These are phyloP conservation scores for Plenodomus tracheiphilus DNA, from an alignment of 2,329 filamentous ascomycete species.

Conservation along the genomic window DNA sequence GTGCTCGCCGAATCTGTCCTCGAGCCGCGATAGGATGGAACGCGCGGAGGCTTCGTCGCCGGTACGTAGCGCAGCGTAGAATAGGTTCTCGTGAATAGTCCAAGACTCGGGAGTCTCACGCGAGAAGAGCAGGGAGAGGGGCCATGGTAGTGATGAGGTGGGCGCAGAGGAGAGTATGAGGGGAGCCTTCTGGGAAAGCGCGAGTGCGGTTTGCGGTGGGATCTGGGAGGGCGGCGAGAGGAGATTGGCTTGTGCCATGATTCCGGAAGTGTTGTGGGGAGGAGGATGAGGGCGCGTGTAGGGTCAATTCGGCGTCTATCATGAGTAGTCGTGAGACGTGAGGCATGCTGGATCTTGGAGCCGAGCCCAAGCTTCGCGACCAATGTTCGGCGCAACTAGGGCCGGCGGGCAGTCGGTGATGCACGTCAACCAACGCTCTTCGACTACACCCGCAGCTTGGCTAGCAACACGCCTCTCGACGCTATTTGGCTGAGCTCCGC, in stretches of 20 bases:
- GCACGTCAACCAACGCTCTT: constrained; percentile 18
- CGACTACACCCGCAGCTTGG: not conserved
- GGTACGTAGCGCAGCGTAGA: constrained; percentile 81
- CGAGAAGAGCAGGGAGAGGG: constrained; percentile 55
- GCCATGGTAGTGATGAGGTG: constrained; percentile 52
- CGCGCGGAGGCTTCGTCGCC: constrained; percentile 80
- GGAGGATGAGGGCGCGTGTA: too few relatives aligned
- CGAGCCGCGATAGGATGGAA: constrained; percentile 73
- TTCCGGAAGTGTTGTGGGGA: constrained; percentile 6
- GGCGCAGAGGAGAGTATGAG: constrained; percentile 43
- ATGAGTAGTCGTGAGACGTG: constrained; percentile 5
- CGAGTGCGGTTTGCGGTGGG: constrained; percentile 47
- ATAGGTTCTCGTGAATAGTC: constrained; percentile 82
- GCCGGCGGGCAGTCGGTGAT: constrained; percentile 2
- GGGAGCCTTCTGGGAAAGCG: constrained; percentile 53
- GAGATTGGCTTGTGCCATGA: constrained; percentile 42
- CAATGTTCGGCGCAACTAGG: constrained; percentile 2
- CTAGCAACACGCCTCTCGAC: not conserved
- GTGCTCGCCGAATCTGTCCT: constrained; percentile 75
- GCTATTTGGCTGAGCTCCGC: too few relatives aligned
- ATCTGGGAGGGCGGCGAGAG: constrained; percentile 47
- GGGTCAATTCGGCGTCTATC: too few relatives aligned
- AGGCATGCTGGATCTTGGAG: not conserved
- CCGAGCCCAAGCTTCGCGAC: constrained; percentile 15
- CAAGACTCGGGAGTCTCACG: constrained; percentile 79